Percentiles rank a stretch among this genome's conserved stretches.
phyloP scores from a whole-genome alignment of 2,329 filamentous ascomycete species.

The Venturia nashicola region DNA sequence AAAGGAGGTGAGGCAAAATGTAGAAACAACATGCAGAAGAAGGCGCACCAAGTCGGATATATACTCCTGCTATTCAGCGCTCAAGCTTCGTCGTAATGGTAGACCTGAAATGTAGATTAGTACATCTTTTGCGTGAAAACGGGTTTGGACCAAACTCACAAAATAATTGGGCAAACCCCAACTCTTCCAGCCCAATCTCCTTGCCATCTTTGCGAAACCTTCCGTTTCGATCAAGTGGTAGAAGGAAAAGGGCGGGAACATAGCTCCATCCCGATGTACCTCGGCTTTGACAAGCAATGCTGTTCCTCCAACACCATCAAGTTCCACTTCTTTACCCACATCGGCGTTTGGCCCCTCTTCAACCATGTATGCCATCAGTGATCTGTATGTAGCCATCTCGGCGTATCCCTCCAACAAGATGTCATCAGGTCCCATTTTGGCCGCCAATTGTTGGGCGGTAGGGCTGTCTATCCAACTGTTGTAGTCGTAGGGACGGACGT shows the following conservation, averaged over 20 bases:
- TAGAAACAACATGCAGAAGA: neutral
- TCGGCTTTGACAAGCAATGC: slow-evolving; percentile 90
- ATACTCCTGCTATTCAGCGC: slow-evolving; percentile 27
- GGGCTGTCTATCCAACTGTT: slow-evolving; percentile 95
- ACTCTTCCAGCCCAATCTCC: slow-evolving; percentile 70
- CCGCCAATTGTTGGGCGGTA: slow-evolving; percentile 60
- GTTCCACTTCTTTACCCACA: slow-evolving; percentile 50
- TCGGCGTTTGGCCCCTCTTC: slow-evolving; percentile 39
- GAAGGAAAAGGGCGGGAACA: slow-evolving; percentile 95
- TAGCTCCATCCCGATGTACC: slow-evolving; percentile 91
- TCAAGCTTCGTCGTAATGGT: slow-evolving; percentile 66
- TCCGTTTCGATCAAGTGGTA: slow-evolving; percentile 97
- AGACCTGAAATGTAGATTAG: slow-evolving; percentile 45
- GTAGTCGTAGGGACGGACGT: slow-evolving; percentile 83
- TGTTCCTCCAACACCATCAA: slow-evolving; percentile 91
- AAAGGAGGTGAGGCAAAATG: neutral
- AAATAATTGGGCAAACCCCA: slow-evolving; percentile 95
- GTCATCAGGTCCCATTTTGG: slow-evolving; percentile 78
- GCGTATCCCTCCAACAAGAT: slow-evolving; percentile 87
- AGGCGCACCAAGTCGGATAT: neutral
- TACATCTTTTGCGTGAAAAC: too few species aligned
- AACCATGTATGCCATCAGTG: slow-evolving; percentile 77
- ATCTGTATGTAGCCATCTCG: slow-evolving; percentile 84
- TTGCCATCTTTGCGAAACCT: slow-evolving; percentile 95
- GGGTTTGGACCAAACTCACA: slow-evolving; percentile 40